phyloP scores from a whole-genome alignment of 2,329 filamentous ascomycete genomes.

The Penicillium corylophilum region DNA sequence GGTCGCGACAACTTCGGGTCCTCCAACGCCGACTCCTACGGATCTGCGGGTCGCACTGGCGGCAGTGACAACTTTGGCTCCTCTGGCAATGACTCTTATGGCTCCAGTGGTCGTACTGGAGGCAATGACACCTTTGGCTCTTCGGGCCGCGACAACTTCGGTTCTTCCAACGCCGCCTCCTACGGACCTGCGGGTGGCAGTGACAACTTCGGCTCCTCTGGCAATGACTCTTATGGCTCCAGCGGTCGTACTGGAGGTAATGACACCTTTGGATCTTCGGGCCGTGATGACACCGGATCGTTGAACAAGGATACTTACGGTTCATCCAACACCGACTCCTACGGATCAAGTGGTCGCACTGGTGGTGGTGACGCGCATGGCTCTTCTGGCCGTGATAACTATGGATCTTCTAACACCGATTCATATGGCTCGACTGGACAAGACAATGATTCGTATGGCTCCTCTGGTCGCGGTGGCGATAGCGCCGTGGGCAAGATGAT shows the following conservation, averaged over 20 bases:
- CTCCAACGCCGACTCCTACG: constrained; percentile 2
- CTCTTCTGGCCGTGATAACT: not conserved
- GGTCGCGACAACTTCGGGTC: not conserved
- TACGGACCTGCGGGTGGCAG: not conserved
- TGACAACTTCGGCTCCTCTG: not conserved
- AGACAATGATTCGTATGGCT: not conserved
- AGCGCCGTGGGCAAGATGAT: constrained; percentile 3
- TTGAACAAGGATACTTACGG: not conserved
- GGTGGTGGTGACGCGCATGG: not conserved
- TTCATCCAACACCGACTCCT: not conserved
- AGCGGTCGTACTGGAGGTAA: not conserved
- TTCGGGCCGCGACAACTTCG: not conserved
- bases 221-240: not conserved
- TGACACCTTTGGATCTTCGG: not conserved
- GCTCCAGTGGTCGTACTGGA: not conserved
- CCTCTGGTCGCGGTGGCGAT: constrained; percentile 3
- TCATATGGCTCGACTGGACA: not conserved
- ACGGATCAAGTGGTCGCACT: not conserved
- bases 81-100: not conserved
- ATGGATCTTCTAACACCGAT: not conserved
- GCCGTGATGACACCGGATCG: not conserved
- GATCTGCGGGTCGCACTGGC: not conserved
- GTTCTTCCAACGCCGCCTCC: not conserved
- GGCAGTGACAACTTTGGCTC: not conserved
- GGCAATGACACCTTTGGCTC: not conserved